Conservation (phyloP, 1,139 yeast genomes). For the Geotrichum europaeum region DNA sequence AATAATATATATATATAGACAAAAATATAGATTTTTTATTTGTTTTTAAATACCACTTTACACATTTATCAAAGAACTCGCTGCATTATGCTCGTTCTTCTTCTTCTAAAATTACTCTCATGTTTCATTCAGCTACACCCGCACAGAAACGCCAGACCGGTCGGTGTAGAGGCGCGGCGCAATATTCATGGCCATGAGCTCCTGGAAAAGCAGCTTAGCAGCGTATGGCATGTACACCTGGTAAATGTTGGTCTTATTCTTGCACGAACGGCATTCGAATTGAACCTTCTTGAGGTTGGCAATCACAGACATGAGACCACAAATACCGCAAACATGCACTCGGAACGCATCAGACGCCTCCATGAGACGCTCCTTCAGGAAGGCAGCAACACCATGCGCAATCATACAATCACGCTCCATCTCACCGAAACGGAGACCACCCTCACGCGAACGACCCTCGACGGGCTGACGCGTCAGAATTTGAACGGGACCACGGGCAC, state of each 20-base stretch:
- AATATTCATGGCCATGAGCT: constrained; percentile 97
- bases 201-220: constrained; percentile 93
- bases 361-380: constrained; percentile 94
- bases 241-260: constrained; percentile 94
- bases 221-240: constrained; percentile 98
- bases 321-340: constrained; percentile 95
- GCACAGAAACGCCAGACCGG: constrained; percentile 36
- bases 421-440: constrained; percentile 99
- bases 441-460: constrained; percentile 99
- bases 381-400: constrained; percentile 99
- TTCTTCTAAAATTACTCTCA: neutral
- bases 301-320: constrained; percentile 96
- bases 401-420: constrained; percentile 99
- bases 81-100: neutral
- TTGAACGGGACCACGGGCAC: constrained; percentile 99
- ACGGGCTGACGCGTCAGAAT: constrained; percentile 98
- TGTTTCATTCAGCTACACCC: constrained; percentile 21
- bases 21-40: too few relatives aligned
- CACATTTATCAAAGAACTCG: neutral
- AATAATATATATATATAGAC: neutral
- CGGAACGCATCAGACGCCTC: constrained; percentile 98
- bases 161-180: constrained; percentile 42
- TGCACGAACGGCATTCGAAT: constrained; percentile 97
- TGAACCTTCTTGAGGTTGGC: constrained; percentile 96
- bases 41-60: neutral